Conservation (phyloP, 495 filamentous ascomycete species). For the Amphirosellinia nigrospora region DNA sequence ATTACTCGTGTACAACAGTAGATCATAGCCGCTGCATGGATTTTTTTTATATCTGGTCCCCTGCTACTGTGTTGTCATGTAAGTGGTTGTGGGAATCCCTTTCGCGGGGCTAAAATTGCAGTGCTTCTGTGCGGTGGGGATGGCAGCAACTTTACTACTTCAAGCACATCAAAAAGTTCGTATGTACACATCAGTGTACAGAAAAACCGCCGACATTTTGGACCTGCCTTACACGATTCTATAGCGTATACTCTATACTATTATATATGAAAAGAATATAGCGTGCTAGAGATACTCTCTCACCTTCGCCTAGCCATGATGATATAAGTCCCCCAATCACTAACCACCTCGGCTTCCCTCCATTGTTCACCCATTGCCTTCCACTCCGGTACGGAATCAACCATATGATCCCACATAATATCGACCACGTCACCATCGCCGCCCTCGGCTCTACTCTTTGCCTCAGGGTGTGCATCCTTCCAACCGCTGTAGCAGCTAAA, state of each 20-base stretch:
- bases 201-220: too few species aligned
- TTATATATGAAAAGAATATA: background rate
- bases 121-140: too few species aligned
- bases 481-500: conserved; percentile 62
- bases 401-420: conserved; percentile 60
- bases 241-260: background rate
- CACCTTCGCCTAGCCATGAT: conserved; percentile 58
- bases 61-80: background rate
- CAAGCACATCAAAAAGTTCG: too few species aligned
- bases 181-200: too few species aligned
- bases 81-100: background rate
- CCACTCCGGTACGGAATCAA: conserved; percentile 56
- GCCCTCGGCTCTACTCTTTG: conserved; percentile 52
- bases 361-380: conserved; percentile 51
- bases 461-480: conserved; percentile 55
- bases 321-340: conserved; percentile 62
- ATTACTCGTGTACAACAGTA: background rate
- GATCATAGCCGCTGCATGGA: background rate
- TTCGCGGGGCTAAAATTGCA: background rate
- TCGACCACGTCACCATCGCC: conserved; percentile 62
- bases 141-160: too few species aligned
- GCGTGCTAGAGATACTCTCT: background rate
- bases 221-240: background rate
- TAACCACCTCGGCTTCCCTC: conserved; percentile 56
- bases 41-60: too few species aligned